phyloP scores from a whole-genome alignment of 2,329 filamentous ascomycete species.

The Amphichorda felina region DNA sequence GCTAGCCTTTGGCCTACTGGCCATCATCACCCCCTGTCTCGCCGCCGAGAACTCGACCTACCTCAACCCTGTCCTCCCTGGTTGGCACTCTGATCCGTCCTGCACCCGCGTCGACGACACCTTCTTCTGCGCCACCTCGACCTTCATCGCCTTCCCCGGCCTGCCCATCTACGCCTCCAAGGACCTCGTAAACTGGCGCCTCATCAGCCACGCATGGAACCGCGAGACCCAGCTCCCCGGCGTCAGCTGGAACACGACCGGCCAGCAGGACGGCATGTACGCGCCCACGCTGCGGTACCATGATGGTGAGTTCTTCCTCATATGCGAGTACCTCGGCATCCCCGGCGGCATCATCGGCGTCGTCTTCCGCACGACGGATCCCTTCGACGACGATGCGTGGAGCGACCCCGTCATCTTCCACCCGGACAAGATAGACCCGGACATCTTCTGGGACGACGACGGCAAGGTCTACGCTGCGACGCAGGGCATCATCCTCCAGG shows the following conservation, averaged over 20 bases:
- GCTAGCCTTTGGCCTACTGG: not conserved
- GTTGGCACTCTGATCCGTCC: conserved; percentile 35
- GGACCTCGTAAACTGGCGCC: conserved; percentile 36
- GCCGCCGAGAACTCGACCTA: conserved; percentile 5
- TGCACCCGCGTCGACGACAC: conserved; percentile 29
- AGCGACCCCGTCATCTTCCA: conserved; percentile 15
- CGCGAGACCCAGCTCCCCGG: conserved; percentile 27
- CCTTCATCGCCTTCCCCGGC: conserved; percentile 38
- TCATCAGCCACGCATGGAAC: conserved; percentile 13
- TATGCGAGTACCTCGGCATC: conserved; percentile 13
- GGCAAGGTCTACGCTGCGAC: conserved; percentile 13
- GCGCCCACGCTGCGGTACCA: conserved; percentile 32
- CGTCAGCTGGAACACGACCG: conserved; percentile 7
- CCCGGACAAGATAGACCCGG: conserved; percentile 10
- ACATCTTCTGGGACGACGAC: conserved; percentile 10
- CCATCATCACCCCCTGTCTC: not conserved
- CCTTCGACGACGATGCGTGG: conserved; percentile 25
- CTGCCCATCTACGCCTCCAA: conserved; percentile 38
- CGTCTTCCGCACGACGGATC: conserved; percentile 26
- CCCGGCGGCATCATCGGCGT: conserved; percentile 20
- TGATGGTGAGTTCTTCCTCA: conserved; percentile 29
- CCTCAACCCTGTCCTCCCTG: conserved; percentile 32
- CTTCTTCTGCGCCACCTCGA: conserved; percentile 39
- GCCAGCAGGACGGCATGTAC: conserved; percentile 25
- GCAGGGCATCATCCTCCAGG: conserved; percentile 10